A percentile compares a stretch with the other conserved stretches of the same genome.
Evolutionary conservation across 2,329 filamentous ascomycete species (phyloP).

Genomic region (Pseudovirgaria hyperparasitica): DNA sequence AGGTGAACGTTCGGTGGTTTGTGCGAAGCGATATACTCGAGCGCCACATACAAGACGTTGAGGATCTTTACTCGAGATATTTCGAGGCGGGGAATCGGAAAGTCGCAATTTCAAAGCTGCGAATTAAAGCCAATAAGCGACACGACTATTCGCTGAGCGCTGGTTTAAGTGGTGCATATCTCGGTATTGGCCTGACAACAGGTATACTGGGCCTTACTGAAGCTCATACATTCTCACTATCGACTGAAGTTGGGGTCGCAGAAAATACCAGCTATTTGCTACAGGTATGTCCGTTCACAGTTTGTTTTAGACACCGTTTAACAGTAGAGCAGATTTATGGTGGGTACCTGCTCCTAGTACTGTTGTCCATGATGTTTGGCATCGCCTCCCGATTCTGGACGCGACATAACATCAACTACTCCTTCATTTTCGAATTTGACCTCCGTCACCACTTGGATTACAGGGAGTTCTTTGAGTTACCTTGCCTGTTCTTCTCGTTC

Average conservation of each 20-base stretch:
- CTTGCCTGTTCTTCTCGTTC: constrained; percentile 65
- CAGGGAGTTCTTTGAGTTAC: constrained; percentile 76
- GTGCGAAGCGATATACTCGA: constrained; percentile 81
- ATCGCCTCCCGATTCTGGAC: constrained; percentile 76
- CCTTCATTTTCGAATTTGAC: constrained; percentile 95
- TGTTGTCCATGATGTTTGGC: constrained; percentile 74
- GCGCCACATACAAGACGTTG: constrained; percentile 63
- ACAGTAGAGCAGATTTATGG: constrained; percentile 57
- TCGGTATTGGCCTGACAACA: constrained; percentile 30
- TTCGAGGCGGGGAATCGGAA: constrained; percentile 93
- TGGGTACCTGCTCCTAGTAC: constrained; percentile 76
- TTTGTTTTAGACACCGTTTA: constrained; percentile 8
- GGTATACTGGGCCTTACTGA: constrained; percentile 31
- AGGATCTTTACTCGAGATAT: constrained; percentile 88
- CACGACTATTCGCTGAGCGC: constrained; percentile 46
- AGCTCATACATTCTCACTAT: no score
- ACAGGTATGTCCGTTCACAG: constrained; percentile 33
- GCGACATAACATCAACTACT: constrained; percentile 79
- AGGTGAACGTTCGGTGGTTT: constrained; percentile 83
- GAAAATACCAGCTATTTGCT: constrained; percentile 42
- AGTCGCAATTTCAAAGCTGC: constrained; percentile 74
- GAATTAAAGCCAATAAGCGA: constrained; percentile 51
- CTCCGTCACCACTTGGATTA: constrained; percentile 76
- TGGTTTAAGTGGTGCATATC: constrained; percentile 42
- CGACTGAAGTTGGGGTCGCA: constrained; percentile 11